Evolutionary conservation across 2,329 filamentous ascomycete species (phyloP), one percentile per base, ranked within the genome.

Genomic region (Clarireedia paspali): DNA sequence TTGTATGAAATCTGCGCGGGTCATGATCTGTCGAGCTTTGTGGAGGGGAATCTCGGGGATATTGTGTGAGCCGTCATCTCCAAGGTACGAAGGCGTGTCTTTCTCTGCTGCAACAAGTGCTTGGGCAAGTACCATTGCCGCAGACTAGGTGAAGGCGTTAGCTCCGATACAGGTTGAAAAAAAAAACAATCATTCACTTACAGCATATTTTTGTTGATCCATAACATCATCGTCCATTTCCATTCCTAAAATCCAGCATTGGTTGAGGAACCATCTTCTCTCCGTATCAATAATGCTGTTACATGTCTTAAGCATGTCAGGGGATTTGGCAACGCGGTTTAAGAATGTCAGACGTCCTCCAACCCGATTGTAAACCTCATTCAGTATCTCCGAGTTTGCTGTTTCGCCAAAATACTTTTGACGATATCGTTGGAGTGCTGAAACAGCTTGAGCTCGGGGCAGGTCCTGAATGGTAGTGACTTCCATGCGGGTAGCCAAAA

Each of bases 171-270:
- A 34, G 30, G 5, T 17, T 17, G 1, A 15, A 17, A 14, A 17
- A 17, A 17, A 42, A 6, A 20, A 3, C 17, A 17, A 4, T 6
- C 4, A 15, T 5, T 40, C 34, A 81, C 85, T 73, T 76, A 90
- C 87, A 47, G 91, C 89, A 77, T 90, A 96, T 71, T 97, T 96
- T 69, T 97, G 91, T 71, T 96, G 89, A 67, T 96, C 90, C 86
- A 97, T 97, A 63, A 96, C 94, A 68, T 99, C 94, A 71, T 97
- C 94, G 64, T 97, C 94, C 86, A 87, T 91, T 60, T 85, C 84
- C 59, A 74, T 76, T 17, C 88, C 88, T 1, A 91, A 76, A 53
- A 91, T 88, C 75, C 87, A 87, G 68, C 87, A 90, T 67, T 87
- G 84, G 71, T 89, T 91, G 20, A 91, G 71, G 63, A 91, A 85